Evolutionary conservation across 1,284 basidiomycete genomes (phyloP).

Genomic region (Naganishia sp.): DNA sequence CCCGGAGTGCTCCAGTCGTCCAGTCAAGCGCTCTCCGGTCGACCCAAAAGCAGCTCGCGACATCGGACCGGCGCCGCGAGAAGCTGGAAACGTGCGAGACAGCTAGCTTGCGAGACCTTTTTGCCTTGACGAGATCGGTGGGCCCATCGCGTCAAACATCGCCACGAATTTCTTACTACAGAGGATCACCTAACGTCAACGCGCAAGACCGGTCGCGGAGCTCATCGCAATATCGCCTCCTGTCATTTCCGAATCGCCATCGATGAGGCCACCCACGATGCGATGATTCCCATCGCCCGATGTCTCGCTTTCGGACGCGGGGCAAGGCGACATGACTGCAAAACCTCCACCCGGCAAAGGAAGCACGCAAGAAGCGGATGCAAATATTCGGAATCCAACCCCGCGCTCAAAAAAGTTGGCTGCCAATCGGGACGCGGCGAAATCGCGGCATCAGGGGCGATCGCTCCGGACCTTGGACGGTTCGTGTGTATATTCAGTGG

Average conservation of each 20-base stretch:
- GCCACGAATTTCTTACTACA: no score
- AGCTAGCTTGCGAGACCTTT: no score
- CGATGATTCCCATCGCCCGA: slow-evolving; percentile 3
- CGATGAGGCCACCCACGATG: not conserved
- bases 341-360: not conserved
- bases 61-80: no score
- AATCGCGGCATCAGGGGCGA: slow-evolving; percentile 17
- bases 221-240: not conserved
- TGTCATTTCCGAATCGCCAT: not conserved
- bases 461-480: not conserved
- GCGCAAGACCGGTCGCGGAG: no score
- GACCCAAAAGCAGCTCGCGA: not conserved
- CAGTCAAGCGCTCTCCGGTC: not conserved
- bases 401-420: slow-evolving; percentile 22
- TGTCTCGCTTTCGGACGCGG: not conserved
- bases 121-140: no score
- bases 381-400: slow-evolving; percentile 26
- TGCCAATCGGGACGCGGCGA: slow-evolving; percentile 15
- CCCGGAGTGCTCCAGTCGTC: not conserved
- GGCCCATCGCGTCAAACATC: no score
- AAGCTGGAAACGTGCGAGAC: no score
- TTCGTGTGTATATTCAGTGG: no score
- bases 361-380: slow-evolving; percentile 29
- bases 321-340: slow-evolving; percentile 2
- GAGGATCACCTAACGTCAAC: no score